Evolutionary conservation across 2,329 filamentous ascomycete species (phyloP), one percentile per base, ranked within the genome.

Genomic region (Colletotrichum paranaense): DNA sequence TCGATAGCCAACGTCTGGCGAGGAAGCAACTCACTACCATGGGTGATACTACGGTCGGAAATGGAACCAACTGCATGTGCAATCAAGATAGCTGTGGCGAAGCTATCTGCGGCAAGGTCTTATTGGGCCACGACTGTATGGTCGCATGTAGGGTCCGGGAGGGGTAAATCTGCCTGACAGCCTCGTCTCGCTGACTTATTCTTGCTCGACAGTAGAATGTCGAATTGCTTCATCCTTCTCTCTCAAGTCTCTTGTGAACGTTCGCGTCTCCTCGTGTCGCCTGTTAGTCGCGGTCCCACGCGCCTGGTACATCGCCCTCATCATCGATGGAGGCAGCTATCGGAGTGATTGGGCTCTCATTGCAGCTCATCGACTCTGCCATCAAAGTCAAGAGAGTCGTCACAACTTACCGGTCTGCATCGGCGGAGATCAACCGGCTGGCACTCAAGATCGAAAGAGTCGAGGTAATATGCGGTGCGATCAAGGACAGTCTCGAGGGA

Each of bases 361-460:
- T 67, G 14, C 32, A 62, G n/a, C 63, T 67, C 9, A 35, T 71
- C 46, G 68, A 71, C n/a, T 71, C 68, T 1, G 68, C 56, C 6
- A 5, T 84, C 72, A 81, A 86, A 65, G 81, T 86, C 35, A 93
- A 91, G 84, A 90, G 93, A 52, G 86, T 88, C 2, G 75, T 91
- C n/a, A n/a, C 30, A 0, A 6, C 81, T 3, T 62, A 62, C 22
- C 56, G 62, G n/a, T 56, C 63, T 56, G 68, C 63, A 4, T 60
- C 46, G 8, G 35, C 62, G 5, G 68, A 71, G 14, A 19, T 57
- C n/a, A 56, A 67, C 35, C 62, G 68, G 3, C 26, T 67, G 30
- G 55, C 56, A 0, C 56, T 67, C 1, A 71, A 71, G 46, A 49
- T 71, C 32, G 56, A 67, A 49, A 30, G 55, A 0, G 22, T 71